These are phyloP conservation scores for Arabidopsis hybrid DNA, from an alignment of 441 rosid species.

Conservation along the genomic window DNA sequence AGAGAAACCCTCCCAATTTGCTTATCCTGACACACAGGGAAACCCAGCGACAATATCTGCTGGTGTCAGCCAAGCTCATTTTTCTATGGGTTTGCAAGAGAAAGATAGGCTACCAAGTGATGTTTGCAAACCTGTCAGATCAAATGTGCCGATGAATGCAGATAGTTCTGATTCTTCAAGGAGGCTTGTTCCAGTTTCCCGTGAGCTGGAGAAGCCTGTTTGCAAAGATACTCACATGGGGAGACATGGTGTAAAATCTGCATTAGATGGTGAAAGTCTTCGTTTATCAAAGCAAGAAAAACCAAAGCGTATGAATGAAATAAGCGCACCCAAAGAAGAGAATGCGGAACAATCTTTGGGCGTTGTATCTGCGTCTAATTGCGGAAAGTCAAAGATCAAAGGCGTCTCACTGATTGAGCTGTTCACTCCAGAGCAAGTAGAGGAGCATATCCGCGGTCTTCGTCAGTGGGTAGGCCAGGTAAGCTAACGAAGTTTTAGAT, in stretches of 20 bases:
- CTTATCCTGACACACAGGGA: slow-evolving; percentile 53
- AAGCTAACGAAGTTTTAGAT: slow-evolving; percentile 26
- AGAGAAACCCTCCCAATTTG: slow-evolving; percentile 65
- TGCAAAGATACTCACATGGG: slow-evolving; percentile 56
- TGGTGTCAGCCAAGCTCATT: slow-evolving; percentile 47
- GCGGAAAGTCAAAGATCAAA: slow-evolving; percentile 75
- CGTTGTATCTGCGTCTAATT: slow-evolving; percentile 57
- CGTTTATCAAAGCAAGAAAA: slow-evolving; percentile 58
- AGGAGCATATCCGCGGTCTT: slow-evolving; percentile 93
- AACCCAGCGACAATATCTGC: slow-evolving; percentile 48
- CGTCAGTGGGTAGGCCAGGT: slow-evolving; percentile 99
- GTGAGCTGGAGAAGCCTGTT: slow-evolving; percentile 54
- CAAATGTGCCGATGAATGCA: slow-evolving; percentile 59
- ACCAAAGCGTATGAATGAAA: slow-evolving; percentile 56
- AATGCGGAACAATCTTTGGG: slow-evolving; percentile 58
- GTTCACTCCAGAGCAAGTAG: slow-evolving; percentile 98
- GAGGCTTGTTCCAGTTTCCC: slow-evolving; percentile 51
- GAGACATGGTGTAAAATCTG: slow-evolving; percentile 53
- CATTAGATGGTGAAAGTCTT: slow-evolving; percentile 47
- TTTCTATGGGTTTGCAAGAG: slow-evolving; percentile 52
- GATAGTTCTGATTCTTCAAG: slow-evolving; percentile 59
- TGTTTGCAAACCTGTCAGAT: slow-evolving; percentile 51
- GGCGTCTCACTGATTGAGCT: slow-evolving; percentile 81
- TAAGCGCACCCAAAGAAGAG: slow-evolving; percentile 64
- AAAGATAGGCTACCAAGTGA: slow-evolving; percentile 58